Evolutionary conservation across 1,284 basidiomycete species (phyloP).

Genomic region (Porphyrellus sp.): DNA sequence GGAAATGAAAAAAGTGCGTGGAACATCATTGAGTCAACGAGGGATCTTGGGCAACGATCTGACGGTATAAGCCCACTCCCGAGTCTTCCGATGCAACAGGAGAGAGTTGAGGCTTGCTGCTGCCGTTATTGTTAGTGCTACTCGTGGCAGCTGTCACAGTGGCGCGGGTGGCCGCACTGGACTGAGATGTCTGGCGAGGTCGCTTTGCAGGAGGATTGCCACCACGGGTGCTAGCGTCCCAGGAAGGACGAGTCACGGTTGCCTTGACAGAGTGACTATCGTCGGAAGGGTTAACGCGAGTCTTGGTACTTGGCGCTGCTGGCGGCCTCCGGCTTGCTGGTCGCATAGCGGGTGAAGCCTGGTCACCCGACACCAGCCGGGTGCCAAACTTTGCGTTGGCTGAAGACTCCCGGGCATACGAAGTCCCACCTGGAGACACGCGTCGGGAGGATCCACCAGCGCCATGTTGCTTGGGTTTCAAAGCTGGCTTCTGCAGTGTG

Average conservation of each 20-base stretch:
- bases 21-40: constrained; percentile 51
- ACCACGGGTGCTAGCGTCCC: constrained; percentile 60
- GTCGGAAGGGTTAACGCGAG: constrained; percentile 41
- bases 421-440: constrained; percentile 43
- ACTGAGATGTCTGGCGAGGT: constrained; percentile 67
- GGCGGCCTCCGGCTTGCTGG: constrained; percentile 63
- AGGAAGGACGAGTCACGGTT: constrained; percentile 66
- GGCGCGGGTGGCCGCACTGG: constrained; percentile 43
- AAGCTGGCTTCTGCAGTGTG: constrained; percentile 72
- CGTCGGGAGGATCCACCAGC: constrained; percentile 43
- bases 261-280: constrained; percentile 64
- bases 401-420: constrained; percentile 74
- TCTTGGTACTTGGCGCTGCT: constrained; percentile 48
- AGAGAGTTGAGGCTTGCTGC: constrained; percentile 55
- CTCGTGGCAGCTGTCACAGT: constrained; percentile 18
- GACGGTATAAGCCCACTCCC: constrained; percentile 75
- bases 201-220: constrained; percentile 49
- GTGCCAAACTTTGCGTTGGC: constrained; percentile 84
- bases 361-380: constrained; percentile 59
- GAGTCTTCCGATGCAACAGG: constrained; percentile 83
- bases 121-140: neutral
- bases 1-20: constrained; percentile 14
- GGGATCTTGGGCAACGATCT: constrained; percentile 71
- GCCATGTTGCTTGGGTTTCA: constrained; percentile 47
- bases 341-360: constrained; percentile 43